Percentiles rank a stretch among this genome's conserved stretches.
These are phyloP conservation scores for Xylona heveae DNA, from an alignment of 495 filamentous ascomycete genomes.

Conservation along the genomic window DNA sequence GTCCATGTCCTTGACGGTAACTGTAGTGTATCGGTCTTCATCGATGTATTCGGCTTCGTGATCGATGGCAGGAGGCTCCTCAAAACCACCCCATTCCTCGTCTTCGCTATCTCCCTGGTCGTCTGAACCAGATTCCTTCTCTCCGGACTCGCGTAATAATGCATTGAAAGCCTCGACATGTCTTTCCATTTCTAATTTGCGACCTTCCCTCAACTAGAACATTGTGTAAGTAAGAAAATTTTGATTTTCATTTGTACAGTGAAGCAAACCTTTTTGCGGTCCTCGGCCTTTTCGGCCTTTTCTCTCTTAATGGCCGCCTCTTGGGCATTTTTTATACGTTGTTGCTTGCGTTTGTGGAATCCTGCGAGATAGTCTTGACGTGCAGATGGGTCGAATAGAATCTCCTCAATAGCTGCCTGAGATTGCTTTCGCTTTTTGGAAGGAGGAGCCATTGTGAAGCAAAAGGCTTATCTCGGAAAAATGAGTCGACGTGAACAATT, in stretches of 20 bases:
- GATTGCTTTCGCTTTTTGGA: constrained; percentile 41
- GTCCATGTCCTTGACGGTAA: constrained; percentile 82
- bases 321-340: constrained; percentile 63
- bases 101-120: constrained; percentile 25
- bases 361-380: constrained; percentile 78
- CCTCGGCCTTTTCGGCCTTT: constrained; percentile 45
- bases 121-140: constrained; percentile 19
- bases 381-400: constrained; percentile 59
- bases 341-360: constrained; percentile 86
- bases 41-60: constrained; percentile 90
- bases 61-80: constrained; percentile 31
- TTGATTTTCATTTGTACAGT: background rate
- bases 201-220: constrained; percentile 65
- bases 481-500: constrained; percentile 9
- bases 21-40: constrained; percentile 84
- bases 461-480: too few species aligned
- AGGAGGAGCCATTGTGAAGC: constrained; percentile 22
- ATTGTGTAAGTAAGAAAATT: too few species aligned
- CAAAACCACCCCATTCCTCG: constrained; percentile 40
- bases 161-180: constrained; percentile 54
- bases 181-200: constrained; percentile 55
- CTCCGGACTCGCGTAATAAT: constrained; percentile 25
- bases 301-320: constrained; percentile 51
- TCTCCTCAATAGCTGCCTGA: constrained; percentile 41
- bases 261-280: constrained; percentile 47